Evolutionary conservation across 495 filamentous ascomycete species (phyloP).

Genomic region (Copromyces sp.): DNA sequence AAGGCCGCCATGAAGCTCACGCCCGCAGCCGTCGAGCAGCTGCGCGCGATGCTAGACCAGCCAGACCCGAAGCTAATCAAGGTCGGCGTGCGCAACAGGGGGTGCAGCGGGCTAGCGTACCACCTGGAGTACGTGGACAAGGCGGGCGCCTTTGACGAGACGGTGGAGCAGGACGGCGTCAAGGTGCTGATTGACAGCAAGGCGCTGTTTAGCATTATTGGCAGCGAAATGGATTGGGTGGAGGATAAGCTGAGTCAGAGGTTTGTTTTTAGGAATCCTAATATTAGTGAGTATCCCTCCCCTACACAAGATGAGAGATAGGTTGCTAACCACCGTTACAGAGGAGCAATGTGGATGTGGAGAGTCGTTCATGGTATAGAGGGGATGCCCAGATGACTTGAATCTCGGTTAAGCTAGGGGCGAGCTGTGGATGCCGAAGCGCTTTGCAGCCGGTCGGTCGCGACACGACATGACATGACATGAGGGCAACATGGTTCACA

Average conservation of each 20-base stretch:
- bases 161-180: conserved; percentile 91
- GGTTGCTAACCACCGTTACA: conserved; percentile 37
- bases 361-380: conserved; percentile 85
- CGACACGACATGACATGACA: neutral
- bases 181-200: conserved; percentile 95
- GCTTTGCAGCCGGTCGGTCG: neutral
- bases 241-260: conserved; percentile 83
- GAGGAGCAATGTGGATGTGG: conserved; percentile 97
- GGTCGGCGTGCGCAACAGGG: conserved; percentile 86
- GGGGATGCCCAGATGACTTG: neutral
- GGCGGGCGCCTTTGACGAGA: conserved; percentile 76
- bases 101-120: conserved; percentile 94
- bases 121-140: conserved; percentile 92
- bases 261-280: conserved; percentile 94
- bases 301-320: too few relatives aligned
- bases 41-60: conserved; percentile 62
- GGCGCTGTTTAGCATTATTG: conserved; percentile 94
- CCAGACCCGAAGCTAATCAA: conserved; percentile 87
- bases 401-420: neutral
- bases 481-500: neutral
- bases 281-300: conserved; percentile 70
- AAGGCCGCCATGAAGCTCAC: conserved; percentile 90
- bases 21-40: conserved; percentile 60
- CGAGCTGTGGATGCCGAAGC: neutral
- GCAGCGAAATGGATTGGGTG: conserved; percentile 98